Evolutionary conservation across 192 early-diverging fungal species (phyloP), one percentile per base, ranked within the genome.

Genomic region (Geranomyces michiganensis): DNA sequence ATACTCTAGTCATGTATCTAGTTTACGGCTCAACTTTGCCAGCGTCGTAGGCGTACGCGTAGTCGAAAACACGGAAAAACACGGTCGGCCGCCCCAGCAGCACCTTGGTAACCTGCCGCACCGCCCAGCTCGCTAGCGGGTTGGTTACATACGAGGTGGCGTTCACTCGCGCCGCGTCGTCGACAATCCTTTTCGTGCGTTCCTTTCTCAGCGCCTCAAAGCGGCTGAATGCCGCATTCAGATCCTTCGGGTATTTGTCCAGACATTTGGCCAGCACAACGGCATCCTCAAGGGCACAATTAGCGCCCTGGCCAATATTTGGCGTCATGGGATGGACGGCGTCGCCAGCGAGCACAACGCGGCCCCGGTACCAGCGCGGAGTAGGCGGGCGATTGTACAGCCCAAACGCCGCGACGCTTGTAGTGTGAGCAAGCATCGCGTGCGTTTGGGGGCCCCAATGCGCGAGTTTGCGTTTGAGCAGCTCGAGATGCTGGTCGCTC

Each of bases 271-370:
- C 53, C 0, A 77, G 59, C 12, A 75, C 67, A 13, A 72, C 76
- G 27, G 63, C 79, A 63, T 80, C 79, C 72, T 81, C 78, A 55
- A 82, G 77, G 13, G 80, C 80, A 59, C 73, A 76, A 53, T 78
- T 80, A 1, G 80, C 78, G 26, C 80, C 80, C 66, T 82, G 78
- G 22, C 78, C 74, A 59, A 77, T 77, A 67, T 81, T 76, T 9
- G 80, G 80, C 9, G 79, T 76, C 31, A 76, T 65, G 41, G 80
- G 80, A 58, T 82, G 80, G 15, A 76, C 76, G 12, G 78, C 80
- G 51, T 81, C 79, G 7, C 80, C 80, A 21, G 78, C 43, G 13
- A 81, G 22, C 15, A 76, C 12, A 4, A 43, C 53, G 5, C 76
- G 56, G n/a, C 74, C 51, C 3, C 15, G 51, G 51, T 4, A 53